Conservation (phyloP, 1,284 basidiomycete genomes). For the Pseudozyma thailandica region DNA sequence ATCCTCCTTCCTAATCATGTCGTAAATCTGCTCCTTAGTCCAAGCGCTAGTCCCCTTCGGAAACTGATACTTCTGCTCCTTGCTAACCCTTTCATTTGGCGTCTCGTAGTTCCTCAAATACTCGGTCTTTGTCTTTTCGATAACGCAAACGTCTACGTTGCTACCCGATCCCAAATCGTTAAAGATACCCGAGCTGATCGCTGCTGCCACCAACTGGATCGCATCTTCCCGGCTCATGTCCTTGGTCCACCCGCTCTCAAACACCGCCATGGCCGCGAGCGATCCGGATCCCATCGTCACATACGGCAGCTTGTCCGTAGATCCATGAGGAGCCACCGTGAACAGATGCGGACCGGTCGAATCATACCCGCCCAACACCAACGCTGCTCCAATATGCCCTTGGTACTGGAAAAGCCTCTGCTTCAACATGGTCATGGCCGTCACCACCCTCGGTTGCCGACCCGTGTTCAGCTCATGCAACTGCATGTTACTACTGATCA, state of each 20-base stretch:
- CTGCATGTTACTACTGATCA: conserved; percentile 66
- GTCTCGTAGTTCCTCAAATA: conserved; percentile 63
- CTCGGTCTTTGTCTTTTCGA: conserved; percentile 70
- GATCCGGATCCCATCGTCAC: conserved; percentile 98
- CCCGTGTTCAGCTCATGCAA: conserved; percentile 66
- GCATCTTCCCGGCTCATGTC: conserved; percentile 87
- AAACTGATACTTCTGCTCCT: conserved; percentile 69
- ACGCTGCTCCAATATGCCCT: conserved; percentile 92
- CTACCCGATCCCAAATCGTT: conserved; percentile 98
- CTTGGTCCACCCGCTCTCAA: conserved; percentile 86
- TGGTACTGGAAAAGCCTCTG: conserved; percentile 89
- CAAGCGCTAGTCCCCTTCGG: conserved; percentile 80
- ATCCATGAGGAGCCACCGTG: conserved; percentile 95
- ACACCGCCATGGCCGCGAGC: conserved; percentile 97
- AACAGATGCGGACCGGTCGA: conserved; percentile 91
- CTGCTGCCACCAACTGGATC: conserved; percentile 82
- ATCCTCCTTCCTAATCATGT: conserved; percentile 74
- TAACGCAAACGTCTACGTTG: conserved; percentile 96
- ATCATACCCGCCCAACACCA: conserved; percentile 97
- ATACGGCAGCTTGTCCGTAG: conserved; percentile 97
- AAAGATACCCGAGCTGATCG: conserved; percentile 95
- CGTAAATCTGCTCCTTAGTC: conserved; percentile 63
- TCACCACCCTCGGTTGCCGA: conserved; percentile 78
- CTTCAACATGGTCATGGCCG: conserved; percentile 98
- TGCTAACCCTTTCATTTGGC: conserved; percentile 63